phyloP scores from a whole-genome alignment of 2,329 filamentous ascomycete species.

The Colletotrichum coccodes region DNA sequence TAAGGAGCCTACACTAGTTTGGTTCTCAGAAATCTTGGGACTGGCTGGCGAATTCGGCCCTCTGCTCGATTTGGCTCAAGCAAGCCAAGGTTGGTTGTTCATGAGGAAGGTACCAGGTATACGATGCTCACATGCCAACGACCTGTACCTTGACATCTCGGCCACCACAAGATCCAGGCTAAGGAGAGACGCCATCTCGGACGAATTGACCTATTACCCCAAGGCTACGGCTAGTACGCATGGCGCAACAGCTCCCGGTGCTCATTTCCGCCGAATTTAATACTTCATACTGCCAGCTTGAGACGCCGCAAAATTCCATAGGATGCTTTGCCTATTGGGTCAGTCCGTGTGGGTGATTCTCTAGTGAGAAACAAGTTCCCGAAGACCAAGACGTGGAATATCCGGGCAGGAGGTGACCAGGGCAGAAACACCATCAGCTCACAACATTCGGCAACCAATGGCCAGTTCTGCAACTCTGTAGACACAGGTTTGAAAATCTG shows the following conservation, averaged over 20 bases:
- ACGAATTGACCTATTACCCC: neutral
- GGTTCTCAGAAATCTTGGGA: neutral
- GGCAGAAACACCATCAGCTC: neutral
- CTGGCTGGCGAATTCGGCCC: no score
- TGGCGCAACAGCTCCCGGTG: neutral
- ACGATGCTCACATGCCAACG: neutral
- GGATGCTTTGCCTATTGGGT: neutral
- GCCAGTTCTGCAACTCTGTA: no score
- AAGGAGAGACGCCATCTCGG: neutral
- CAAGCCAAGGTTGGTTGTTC: no score
- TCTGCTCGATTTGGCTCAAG: no score
- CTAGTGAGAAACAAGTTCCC: neutral
- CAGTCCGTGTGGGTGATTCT: neutral
- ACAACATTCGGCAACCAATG: neutral
- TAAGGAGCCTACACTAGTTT: neutral
- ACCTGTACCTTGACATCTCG: neutral
- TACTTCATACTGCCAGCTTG: neutral
- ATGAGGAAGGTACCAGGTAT: neutral
- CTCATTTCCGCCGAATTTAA: conserved; percentile 1
- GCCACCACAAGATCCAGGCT: neutral
- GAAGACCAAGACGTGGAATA: neutral
- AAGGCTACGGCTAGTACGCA: neutral
- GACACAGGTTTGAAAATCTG: neutral
- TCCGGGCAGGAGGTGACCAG: neutral
- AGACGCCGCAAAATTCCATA: neutral